Percentiles rank a stretch among this genome's conserved stretches.
These are phyloP conservation scores for Asterophora lycoperdoides DNA, from an alignment of 768 basidiomycete genomes.

Conservation along the genomic window DNA sequence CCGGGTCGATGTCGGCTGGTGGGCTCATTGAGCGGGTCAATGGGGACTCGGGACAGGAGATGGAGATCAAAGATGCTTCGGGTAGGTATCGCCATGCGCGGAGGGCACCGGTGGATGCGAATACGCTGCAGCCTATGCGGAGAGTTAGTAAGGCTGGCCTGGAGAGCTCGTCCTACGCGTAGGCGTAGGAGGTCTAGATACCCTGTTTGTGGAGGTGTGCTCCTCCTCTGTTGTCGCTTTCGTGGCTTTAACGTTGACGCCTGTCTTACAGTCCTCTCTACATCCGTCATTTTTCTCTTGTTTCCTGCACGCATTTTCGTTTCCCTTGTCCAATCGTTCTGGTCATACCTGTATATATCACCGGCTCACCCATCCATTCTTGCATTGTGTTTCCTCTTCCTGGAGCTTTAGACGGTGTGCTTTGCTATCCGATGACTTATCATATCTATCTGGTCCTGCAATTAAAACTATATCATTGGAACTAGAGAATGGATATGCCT, in stretches of 20 bases:
- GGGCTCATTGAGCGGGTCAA: constrained; percentile 41
- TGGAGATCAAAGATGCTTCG: constrained; percentile 82
- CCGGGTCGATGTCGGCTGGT: constrained; percentile 34
- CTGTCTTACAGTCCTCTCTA: background rate
- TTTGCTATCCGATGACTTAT: constrained; percentile 5
- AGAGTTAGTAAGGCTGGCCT: constrained; percentile 92
- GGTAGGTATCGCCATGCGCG: constrained; percentile 88
- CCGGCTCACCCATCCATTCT: background rate
- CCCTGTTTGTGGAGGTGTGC: background rate
- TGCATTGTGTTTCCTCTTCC: constrained; percentile 3
- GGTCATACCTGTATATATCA: constrained; percentile 5
- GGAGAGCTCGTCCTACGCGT: constrained; percentile 54
- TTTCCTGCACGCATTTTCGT: background rate
- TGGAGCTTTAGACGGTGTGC: constrained; percentile 3
- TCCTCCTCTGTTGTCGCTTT: background rate
- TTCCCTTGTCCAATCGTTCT: background rate
- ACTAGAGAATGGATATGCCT: background rate
- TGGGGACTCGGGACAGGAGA: constrained; percentile 72
- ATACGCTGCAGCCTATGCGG: constrained; percentile 83
- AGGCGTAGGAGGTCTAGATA: constrained; percentile 8
- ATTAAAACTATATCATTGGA: background rate
- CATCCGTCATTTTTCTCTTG: background rate
- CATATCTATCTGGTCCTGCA: constrained; percentile 4
- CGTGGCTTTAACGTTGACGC: background rate
- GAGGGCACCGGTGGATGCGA: constrained; percentile 83